Evolutionary conservation across 805 yeast genomes (phyloP).

Genomic region (Blastobotrys muscicola): DNA sequence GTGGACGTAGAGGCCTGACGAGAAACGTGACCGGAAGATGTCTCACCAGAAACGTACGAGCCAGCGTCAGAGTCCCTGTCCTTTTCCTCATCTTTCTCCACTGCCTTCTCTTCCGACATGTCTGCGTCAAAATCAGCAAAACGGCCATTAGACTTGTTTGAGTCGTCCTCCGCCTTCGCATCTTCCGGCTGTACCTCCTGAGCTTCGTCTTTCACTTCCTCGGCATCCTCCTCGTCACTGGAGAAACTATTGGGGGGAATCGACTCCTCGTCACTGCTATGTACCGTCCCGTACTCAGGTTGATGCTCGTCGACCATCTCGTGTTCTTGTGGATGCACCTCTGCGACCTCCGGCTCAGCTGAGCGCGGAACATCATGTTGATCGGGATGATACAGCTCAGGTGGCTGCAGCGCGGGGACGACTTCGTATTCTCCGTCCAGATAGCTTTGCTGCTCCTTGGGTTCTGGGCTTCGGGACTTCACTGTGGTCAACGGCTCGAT

Average conservation of each 20-base stretch:
- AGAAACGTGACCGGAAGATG: neutral
- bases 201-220: neutral
- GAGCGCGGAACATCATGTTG: too few species aligned
- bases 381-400: too few species aligned
- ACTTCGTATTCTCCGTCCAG: constrained; percentile 1
- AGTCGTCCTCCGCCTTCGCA: neutral
- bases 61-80: neutral
- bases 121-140: too few species aligned
- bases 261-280: neutral
- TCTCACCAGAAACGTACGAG: neutral
- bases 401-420: too few species aligned
- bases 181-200: constrained; percentile 1
- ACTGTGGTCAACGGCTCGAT: constrained; percentile 21
- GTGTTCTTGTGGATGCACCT: too few species aligned
- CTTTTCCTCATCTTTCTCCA: neutral
- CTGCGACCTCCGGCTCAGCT: too few species aligned
- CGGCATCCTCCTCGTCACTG: constrained; percentile 3
- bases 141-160: neutral
- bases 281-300: too few species aligned
- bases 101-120: neutral
- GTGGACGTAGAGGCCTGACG: neutral
- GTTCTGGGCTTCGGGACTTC: constrained; percentile 8
- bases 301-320: too few species aligned
- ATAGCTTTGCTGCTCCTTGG: neutral
- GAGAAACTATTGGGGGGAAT: too few species aligned